phyloP scores from a whole-genome alignment of 257 asterid genomes.

The Capsicum rhomboideum region DNA sequence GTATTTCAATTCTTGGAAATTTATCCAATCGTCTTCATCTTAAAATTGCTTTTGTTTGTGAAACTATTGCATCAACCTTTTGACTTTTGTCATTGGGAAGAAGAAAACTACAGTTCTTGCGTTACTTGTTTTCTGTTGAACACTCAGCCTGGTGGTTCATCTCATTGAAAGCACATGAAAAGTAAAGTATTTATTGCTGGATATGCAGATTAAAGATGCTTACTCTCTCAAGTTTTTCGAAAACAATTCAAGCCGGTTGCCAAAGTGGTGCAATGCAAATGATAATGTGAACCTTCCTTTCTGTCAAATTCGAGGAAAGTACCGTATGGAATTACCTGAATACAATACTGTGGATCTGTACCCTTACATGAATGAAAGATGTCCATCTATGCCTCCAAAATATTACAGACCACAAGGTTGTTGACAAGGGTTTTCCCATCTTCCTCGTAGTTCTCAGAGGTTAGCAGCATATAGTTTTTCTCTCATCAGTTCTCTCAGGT shows the following conservation, averaged over 20 bases:
- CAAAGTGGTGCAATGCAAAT: slow-evolving; percentile 84
- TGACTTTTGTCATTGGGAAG: background rate
- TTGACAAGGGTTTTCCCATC: slow-evolving; percentile 23
- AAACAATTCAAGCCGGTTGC: slow-evolving; percentile 65
- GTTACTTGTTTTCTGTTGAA: background rate
- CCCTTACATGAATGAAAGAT: slow-evolving; percentile 79
- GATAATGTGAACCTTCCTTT: slow-evolving; percentile 72
- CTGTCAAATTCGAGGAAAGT: slow-evolving; percentile 78
- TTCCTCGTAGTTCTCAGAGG: background rate
- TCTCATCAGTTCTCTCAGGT: background rate
- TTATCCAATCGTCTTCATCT: background rate
- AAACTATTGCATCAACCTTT: background rate
- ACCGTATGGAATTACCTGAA: slow-evolving; percentile 76
- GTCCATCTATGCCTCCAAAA: slow-evolving; percentile 80
- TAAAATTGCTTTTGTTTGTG: background rate
- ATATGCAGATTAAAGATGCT: slow-evolving; percentile 82
- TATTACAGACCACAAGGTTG: slow-evolving; percentile 63
- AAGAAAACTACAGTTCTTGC: background rate
- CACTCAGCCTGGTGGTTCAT: background rate
- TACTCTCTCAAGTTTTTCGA: slow-evolving; percentile 69
- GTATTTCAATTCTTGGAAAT: background rate
- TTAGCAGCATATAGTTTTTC: background rate
- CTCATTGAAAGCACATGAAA: background rate
- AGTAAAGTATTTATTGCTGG: background rate
- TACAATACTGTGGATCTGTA: slow-evolving; percentile 65